Conservation (phyloP, 495 filamentous ascomycete species). For the Lasiosphaeriaceae sp. region DNA sequence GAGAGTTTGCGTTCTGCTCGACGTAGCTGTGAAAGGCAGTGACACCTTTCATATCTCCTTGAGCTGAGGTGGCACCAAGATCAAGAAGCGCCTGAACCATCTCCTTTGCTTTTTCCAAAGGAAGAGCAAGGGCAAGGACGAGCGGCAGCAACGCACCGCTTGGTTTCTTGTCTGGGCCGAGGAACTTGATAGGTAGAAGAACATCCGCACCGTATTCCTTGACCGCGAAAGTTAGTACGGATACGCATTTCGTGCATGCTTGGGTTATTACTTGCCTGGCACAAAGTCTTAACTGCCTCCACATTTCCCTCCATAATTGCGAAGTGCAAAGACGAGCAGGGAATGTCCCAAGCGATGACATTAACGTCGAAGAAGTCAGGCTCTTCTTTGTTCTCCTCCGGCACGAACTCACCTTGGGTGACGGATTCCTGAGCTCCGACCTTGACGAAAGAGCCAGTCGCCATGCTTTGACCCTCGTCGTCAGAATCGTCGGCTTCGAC, state of each 20-base stretch:
- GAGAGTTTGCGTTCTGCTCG: constrained; percentile 40
- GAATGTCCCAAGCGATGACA: constrained; percentile 68
- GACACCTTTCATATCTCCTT: constrained; percentile 57
- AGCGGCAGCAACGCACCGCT: constrained; percentile 60
- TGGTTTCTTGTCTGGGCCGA: constrained; percentile 43
- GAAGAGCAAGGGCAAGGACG: constrained; percentile 55
- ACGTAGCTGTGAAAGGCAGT: constrained; percentile 59
- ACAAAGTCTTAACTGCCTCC: constrained; percentile 63
- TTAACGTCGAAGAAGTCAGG: constrained; percentile 79
- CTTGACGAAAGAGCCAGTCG: constrained; percentile 66
- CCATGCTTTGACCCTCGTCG: constrained; percentile 43
- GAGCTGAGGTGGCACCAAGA: constrained; percentile 67
- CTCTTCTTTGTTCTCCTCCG: constrained; percentile 57
- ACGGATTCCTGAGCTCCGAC: constrained; percentile 41
- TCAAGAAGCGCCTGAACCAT: constrained; percentile 62
- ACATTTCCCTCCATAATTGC: constrained; percentile 69
- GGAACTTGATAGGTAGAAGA: constrained; percentile 61
- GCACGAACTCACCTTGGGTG: constrained; percentile 25
- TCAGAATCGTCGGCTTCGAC: constrained; percentile 39
- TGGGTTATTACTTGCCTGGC: constrained; percentile 37
- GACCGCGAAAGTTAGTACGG: neutral
- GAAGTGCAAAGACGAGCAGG: constrained; percentile 66
- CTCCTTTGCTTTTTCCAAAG: constrained; percentile 52
- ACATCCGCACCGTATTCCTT: constrained; percentile 68
- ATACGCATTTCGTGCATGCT: neutral